Evolutionary conservation across 1,139 yeast species (phyloP), one percentile per base, ranked within the genome.

Genomic region (Suhomyces bolitotheri): DNA sequence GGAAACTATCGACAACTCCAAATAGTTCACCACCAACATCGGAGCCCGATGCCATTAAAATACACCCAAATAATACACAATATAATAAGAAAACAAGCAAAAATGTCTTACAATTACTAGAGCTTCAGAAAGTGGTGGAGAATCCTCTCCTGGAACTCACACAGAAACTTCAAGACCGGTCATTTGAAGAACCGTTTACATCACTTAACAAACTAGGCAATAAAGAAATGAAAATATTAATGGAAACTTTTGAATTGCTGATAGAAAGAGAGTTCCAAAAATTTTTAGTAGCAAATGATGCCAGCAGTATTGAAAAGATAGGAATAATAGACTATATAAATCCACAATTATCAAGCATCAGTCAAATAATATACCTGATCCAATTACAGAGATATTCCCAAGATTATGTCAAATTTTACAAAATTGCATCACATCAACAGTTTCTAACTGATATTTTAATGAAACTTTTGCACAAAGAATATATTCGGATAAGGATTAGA

Each of bases 251-350:
- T 26, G 26, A 25, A 5, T 16, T 22, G 4, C 20, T 34, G 14
- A 22, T 43, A 7, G 7, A n/a, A 10, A 11, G 17, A 3, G 39
- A 43, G 16, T 34, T 41, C 25, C 24, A 20, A n/a, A 25, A 8
- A 13, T 31, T 36, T 22, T 13, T 27, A 10, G 11, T 19, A 12
- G 15, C 29, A 9, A 16, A 20, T 3, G 28, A 27, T 16, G 7
- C 25, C 7, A 7, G 11, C 8, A 25, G 27, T 14, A 35, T 22
- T 20, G 11, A 34, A 22, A 25, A 22, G 17, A 25, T 40, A 13
- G 30, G 16, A 10, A 24, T 56, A 4, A 47, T 51, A 1, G 65
- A 64, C 40, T 64, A 44, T 33, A 47, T 65, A 27, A 64, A 65
- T 34, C 72, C 72, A 1, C 51, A 52, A 27, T 38, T 60, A 27